Evolutionary conservation across 169 alveolate species (phyloP).

Genomic region (Plasmodium cynomolgi): DNA sequence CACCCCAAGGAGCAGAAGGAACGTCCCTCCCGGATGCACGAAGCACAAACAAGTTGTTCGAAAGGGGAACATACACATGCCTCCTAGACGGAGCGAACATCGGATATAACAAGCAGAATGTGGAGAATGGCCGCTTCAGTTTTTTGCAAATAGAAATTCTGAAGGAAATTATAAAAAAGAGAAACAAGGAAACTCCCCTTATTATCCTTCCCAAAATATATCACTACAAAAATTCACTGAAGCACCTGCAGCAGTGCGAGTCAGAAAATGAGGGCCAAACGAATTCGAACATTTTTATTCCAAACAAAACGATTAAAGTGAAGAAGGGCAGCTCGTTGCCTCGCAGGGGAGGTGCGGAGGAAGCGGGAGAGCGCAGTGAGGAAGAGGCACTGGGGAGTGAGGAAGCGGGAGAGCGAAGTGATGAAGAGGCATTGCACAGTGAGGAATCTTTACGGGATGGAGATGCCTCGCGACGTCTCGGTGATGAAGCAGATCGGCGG

Average conservation of each 20-base stretch:
- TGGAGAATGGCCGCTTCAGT: slow-evolving; percentile 63
- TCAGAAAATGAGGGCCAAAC: background rate
- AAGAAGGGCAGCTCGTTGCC: background rate
- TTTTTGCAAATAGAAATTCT: slow-evolving; percentile 66
- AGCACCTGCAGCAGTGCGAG: slow-evolving; percentile 6
- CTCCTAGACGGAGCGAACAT: slow-evolving; percentile 72
- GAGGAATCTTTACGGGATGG: background rate
- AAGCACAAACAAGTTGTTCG: slow-evolving; percentile 21
- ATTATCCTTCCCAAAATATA: slow-evolving; percentile 67
- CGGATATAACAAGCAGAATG: slow-evolving; percentile 71
- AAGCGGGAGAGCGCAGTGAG: background rate
- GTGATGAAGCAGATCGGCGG: background rate
- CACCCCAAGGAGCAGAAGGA: background rate
- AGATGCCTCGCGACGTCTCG: too few species aligned
- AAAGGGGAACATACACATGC: slow-evolving; percentile 55
- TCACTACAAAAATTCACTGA: slow-evolving; percentile 63
- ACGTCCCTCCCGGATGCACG: background rate
- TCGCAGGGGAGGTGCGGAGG: background rate
- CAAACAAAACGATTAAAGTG: slow-evolving; percentile 59
- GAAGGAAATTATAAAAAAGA: slow-evolving; percentile 67
- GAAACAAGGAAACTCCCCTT: slow-evolving; percentile 57
- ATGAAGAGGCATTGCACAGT: background rate
- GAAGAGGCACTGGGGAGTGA: background rate
- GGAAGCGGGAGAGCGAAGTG: background rate
- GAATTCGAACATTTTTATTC: slow-evolving; percentile 15